Conservation (phyloP, 345 rosid genomes). For the Euclidium syriacum region DNA sequence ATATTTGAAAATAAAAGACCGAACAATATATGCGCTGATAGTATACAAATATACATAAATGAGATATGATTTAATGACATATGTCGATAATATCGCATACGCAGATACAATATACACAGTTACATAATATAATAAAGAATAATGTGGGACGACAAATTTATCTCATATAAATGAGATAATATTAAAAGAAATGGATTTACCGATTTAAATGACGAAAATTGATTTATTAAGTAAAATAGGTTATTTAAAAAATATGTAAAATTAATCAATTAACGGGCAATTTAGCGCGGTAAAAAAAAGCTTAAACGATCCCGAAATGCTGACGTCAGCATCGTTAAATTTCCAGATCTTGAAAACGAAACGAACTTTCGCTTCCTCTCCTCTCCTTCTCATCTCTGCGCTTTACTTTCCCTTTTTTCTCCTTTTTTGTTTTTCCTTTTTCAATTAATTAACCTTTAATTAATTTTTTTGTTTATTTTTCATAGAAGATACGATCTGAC, state of each 20-base stretch:
- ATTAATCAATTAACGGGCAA: not conserved
- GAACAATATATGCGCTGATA: too few relatives aligned
- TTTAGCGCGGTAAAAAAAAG: not conserved
- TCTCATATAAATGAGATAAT: too few relatives aligned
- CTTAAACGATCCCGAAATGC: constrained; percentile 21
- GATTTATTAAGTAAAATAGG: not conserved
- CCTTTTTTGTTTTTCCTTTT: not conserved
- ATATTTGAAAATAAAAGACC: too few relatives aligned
- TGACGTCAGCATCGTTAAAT: constrained; percentile 46
- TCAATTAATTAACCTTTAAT: not conserved
- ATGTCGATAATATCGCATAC: too few relatives aligned
- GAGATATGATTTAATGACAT: too few relatives aligned
- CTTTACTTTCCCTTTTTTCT: constrained; percentile 14
- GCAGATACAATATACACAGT: too few relatives aligned
- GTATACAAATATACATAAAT: too few relatives aligned
- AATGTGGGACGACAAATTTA: too few relatives aligned
- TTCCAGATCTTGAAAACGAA: constrained; percentile 65
- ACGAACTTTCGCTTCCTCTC: constrained; percentile 44
- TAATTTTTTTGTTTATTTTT: constrained; percentile 8
- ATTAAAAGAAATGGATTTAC: too few relatives aligned
- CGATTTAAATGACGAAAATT: too few relatives aligned
- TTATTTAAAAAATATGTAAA: not conserved
- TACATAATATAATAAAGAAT: too few relatives aligned
- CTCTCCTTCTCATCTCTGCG: not conserved
- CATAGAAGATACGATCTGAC: constrained; percentile 14